Conservation (phyloP, 2,329 filamentous ascomycete species). For the Proliferodiscus dingleyae region DNA sequence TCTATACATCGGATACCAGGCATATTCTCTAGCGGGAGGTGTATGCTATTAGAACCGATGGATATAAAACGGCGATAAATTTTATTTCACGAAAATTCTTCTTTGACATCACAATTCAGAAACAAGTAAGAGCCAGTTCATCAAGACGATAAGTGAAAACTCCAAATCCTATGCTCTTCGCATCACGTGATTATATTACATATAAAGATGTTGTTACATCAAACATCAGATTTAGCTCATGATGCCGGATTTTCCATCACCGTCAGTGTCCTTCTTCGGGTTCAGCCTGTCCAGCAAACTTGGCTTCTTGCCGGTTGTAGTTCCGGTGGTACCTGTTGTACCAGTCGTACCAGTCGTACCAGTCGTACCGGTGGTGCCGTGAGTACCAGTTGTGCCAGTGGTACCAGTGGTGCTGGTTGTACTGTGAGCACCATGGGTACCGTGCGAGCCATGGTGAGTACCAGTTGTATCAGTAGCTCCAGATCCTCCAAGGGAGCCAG, state of each 20-base stretch:
- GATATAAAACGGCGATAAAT: too few species aligned
- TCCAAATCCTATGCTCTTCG: too few species aligned
- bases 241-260: conserved; percentile 51
- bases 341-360: conserved; percentile 1
- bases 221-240: conserved; percentile 46
- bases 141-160: too few species aligned
- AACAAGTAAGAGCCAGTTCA: too few species aligned
- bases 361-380: conserved; percentile 1
- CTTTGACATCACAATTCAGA: too few species aligned
- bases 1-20: too few species aligned
- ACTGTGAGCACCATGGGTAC: conserved; percentile 2
- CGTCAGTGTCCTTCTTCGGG: conserved; percentile 47
- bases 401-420: background rate
- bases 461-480: conserved; percentile 25
- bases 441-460: conserved; percentile 1
- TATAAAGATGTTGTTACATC: too few species aligned
- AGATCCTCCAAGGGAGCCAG: conserved; percentile 25
- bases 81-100: too few species aligned
- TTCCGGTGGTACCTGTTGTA: background rate
- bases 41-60: too few species aligned
- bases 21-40: too few species aligned
- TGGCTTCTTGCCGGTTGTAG: conserved; percentile 36
- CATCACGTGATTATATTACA: too few species aligned
- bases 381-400: background rate
- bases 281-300: conserved; percentile 49